These are phyloP conservation scores for Camelina sativa DNA, from an alignment of 345 rosid genomes.

Conservation along the genomic window DNA sequence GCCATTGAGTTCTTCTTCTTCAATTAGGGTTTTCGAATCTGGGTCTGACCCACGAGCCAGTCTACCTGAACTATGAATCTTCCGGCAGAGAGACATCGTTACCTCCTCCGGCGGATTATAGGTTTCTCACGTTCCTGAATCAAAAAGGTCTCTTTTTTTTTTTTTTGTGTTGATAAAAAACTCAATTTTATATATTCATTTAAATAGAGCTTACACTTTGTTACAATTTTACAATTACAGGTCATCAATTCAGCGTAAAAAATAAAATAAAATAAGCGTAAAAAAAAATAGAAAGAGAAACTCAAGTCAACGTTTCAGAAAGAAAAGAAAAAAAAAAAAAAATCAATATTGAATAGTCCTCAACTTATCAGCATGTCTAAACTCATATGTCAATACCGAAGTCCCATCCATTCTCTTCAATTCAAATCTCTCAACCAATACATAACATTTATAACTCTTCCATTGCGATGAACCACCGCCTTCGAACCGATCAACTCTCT, in stretches of 20 bases:
- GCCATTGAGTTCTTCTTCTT: too few species aligned
- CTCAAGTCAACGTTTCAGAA: too few species aligned
- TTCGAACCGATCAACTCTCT: conserved; percentile 42
- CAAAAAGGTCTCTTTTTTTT: too few species aligned
- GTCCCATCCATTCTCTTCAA: conserved; percentile 67
- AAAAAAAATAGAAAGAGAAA: background rate
- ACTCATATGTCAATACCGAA: conserved; percentile 52
- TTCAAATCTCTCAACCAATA: conserved; percentile 65
- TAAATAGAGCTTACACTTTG: background rate
- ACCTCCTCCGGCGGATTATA: background rate
- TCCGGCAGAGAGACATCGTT: background rate
- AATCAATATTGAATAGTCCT: conserved; percentile 33
- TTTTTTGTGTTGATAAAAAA: too few species aligned
- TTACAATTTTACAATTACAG: too few species aligned
- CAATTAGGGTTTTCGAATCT: background rate
- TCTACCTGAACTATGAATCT: too few species aligned
- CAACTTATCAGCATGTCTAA: conserved; percentile 51
- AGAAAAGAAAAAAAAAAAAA: too few species aligned
- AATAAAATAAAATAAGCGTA: background rate
- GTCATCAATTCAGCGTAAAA: background rate
- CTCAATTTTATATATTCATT: background rate
- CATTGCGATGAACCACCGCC: conserved; percentile 30
- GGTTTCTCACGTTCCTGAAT: too few species aligned
- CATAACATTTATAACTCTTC: conserved; percentile 59
- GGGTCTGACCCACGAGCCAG: background rate